Base-by-base conservation (phyloP, 2,329 filamentous ascomycete genomes). In the Aureobasidium sp. region DNA sequence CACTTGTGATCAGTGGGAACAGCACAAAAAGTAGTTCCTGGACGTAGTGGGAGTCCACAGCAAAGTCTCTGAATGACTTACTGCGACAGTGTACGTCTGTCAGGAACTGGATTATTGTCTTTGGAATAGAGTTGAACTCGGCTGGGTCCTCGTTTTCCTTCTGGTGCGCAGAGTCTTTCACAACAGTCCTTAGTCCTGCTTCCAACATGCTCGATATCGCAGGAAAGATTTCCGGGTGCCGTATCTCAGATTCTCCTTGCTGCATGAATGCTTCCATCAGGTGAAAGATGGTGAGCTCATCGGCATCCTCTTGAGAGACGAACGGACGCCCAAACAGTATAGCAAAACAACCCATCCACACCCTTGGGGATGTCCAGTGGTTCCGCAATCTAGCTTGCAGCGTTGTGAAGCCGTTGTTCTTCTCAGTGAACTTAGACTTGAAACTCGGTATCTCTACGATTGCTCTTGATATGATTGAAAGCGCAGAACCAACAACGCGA, bases 331-430 rank as follows among this genome's bases (percentile, higher is more conserved):
- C 91, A 70, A 99, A 96, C 2, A 99, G 75, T 26, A 97, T 88
- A 59, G 90, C 87, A 74, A 99, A 90, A 70, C 89, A 91, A 47
- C 94, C 87, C 0, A 88, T 86, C 94, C 94, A 97, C 29, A 97
- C 75, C 0, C 86, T 84, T 2, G 91, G 84, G 17, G 91, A 83
- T 69, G 90, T 87, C 93, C 94, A 99, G 86, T 92, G 97, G 68
- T 87, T 81, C 70, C 87, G 91, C 4, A 99, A 76, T 36, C 90
- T 84, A 68, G 89, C 84, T 41, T 88, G 88, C 84, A 97, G 87
- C 65, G 97, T 88, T 37, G 82, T 81, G 72, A 97, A 97, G 1
- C 95, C 95, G 34, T 91, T 90, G 12, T 88, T 91, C 75, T 95
- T 96, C 23, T 86, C 83, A 15, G 87, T 82, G 67, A 99, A 97